A percentile compares a stretch with the other conserved stretches of the same genome.
These are phyloP conservation scores for Melanogaster broomeanus DNA, from an alignment of 768 basidiomycete genomes.

Conservation along the genomic window DNA sequence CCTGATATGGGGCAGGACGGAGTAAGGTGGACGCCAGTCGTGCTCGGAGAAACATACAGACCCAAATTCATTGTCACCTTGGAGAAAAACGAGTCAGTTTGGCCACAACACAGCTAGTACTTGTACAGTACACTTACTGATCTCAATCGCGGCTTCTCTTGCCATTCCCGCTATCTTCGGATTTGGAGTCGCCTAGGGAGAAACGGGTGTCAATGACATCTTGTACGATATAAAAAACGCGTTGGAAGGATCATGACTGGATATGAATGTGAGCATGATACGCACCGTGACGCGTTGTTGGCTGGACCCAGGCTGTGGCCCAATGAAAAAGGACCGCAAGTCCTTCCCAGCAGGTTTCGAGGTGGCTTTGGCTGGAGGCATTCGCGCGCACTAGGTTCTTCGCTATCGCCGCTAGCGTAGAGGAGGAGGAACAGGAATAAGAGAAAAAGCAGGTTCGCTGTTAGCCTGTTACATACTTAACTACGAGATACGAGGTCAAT, in stretches of 20 bases:
- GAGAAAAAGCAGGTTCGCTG: background rate
- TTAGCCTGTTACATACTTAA: too few relatives aligned
- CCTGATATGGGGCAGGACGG: background rate
- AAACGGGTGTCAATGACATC: background rate
- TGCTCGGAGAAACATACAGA: constrained; percentile 1
- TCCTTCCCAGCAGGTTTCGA: constrained; percentile 31
- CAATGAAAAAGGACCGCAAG: constrained; percentile 43
- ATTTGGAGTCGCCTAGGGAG: constrained; percentile 9
- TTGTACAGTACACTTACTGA: constrained; percentile 22
- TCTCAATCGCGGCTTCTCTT: constrained; percentile 29
- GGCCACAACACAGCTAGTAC: constrained; percentile 5
- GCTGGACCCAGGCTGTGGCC: constrained; percentile 10
- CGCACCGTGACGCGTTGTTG: background rate
- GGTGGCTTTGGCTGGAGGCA: constrained; percentile 4
- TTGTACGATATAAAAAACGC: background rate
- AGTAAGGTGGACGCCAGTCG: background rate
- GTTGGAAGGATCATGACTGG: constrained; percentile 1
- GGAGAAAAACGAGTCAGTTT: background rate
- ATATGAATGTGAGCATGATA: background rate
- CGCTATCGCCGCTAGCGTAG: background rate
- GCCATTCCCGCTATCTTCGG: background rate
- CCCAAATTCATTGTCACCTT: constrained; percentile 13
- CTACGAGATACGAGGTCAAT: too few relatives aligned
- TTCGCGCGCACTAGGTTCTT: background rate
- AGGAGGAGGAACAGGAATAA: background rate